Base-by-base conservation (phyloP, 257 asterid genomes). In the Solanum rostratum region DNA sequence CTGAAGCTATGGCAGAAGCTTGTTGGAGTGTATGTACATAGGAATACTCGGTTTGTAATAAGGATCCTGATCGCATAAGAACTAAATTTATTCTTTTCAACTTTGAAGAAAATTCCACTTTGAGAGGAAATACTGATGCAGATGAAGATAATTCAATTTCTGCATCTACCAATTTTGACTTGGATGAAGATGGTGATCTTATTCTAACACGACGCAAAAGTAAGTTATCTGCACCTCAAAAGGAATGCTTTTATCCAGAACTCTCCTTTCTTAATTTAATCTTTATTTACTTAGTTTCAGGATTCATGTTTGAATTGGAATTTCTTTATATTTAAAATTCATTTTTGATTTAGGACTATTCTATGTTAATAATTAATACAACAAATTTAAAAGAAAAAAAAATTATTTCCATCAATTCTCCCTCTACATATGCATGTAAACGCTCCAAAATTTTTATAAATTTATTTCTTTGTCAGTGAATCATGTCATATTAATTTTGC, bases 101-200 rank as follows among this genome's bases (percentile, higher is more conserved):
- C 46, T 18, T 50, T 50, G 82, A 16, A 50, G 82, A 29, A 16
- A 93, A 85, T 81, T 84, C 52, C 83, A 79, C 60, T 78, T 85
- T 82, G 80, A 74, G 46, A 29, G 63, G 22, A 79, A 50, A 50
- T 57, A 73, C 39, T 50, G 87, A 33, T 22, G 24, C 41, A 46
- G 65, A 50, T 50, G 59, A 74, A 33, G 89, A 73, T 82, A 39
- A 71, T 63, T 74, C 15, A 82, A 57, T 53, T 88, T 90, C 88
- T 54, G 20, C 15, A 45, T 71, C 82, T 46, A 84, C 63, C 65
- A 84, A 20, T 29, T 92, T 82, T 86, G 93, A 89, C 83, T 88
- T 95, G 91, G 99, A 96, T 88, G 97, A 91, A 87, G 98, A 96
- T 91, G 99, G 99, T 79, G 99, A 95, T 89, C 91, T 94, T 79